Percentiles rank a stretch among this genome's conserved stretches.
phyloP scores from a whole-genome alignment of 345 rosid genomes.

The Mangifera indica region DNA sequence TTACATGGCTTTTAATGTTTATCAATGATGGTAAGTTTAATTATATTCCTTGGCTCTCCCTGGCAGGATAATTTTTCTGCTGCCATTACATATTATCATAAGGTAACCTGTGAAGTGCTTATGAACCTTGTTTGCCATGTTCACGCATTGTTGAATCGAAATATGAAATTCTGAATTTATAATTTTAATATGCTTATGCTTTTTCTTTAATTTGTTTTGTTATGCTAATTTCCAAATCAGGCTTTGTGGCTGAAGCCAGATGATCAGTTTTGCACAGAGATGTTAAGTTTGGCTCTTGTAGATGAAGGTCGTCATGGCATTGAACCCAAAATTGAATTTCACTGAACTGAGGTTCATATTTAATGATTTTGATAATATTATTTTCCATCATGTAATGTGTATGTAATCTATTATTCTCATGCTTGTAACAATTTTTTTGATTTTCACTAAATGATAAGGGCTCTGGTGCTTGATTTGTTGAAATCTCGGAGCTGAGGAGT shows the following conservation, averaged over 20 bases:
- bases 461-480: background rate
- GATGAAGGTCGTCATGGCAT: conserved; percentile 67
- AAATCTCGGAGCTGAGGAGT: background rate
- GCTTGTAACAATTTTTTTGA: background rate
- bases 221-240: conserved; percentile 38
- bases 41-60: too few species aligned
- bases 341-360: conserved; percentile 20
- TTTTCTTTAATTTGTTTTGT: background rate
- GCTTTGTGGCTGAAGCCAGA: conserved; percentile 81
- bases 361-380: conserved; percentile 3
- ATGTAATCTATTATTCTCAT: conserved; percentile 1
- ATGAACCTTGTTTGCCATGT: background rate
- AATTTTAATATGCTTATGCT: background rate
- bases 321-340: conserved; percentile 53
- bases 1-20: too few species aligned
- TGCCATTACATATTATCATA: conserved; percentile 82
- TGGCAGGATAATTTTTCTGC: too few species aligned
- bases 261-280: conserved; percentile 83
- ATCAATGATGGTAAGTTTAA: too few species aligned
- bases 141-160: background rate
- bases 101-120: conserved; percentile 39
- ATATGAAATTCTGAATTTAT: background rate
- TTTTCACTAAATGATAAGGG: background rate
- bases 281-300: conserved; percentile 72
- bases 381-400: background rate